Evolutionary conservation across 2,329 filamentous ascomycete genomes (phyloP).

Genomic region (Fusarium setosum): DNA sequence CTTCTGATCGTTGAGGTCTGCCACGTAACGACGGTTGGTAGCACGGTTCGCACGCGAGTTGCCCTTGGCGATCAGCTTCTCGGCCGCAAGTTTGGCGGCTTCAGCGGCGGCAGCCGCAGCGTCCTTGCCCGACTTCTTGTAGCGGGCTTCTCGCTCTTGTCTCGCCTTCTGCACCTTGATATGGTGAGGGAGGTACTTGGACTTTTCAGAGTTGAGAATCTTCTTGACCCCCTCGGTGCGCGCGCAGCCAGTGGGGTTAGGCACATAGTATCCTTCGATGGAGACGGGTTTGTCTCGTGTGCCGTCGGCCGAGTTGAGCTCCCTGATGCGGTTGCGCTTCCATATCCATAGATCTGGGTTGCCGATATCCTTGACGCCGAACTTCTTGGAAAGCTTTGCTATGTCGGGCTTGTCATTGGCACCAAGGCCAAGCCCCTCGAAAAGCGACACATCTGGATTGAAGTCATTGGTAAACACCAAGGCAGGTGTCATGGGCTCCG

Average conservation of each 20-base stretch:
- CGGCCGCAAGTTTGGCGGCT: slow-evolving; percentile 77
- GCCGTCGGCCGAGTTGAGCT: slow-evolving; percentile 59
- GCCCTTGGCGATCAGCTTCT: slow-evolving; percentile 86
- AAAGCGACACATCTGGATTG: slow-evolving; percentile 57
- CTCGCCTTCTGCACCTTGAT: slow-evolving; percentile 94
- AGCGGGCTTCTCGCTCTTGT: slow-evolving; percentile 87
- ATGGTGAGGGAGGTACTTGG: slow-evolving; percentile 96
- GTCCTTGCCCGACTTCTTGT: slow-evolving; percentile 75
- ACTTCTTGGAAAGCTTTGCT: slow-evolving; percentile 61
- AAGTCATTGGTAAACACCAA: slow-evolving; percentile 58
- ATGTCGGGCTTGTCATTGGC: slow-evolving; percentile 61
- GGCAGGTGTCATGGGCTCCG: slow-evolving; percentile 57
- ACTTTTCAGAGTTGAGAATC: slow-evolving; percentile 97
- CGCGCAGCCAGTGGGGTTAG: slow-evolving; percentile 86
- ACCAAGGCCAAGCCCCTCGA: slow-evolving; percentile 58
- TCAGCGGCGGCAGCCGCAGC: slow-evolving; percentile 74
- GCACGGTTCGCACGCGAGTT: slow-evolving; percentile 94
- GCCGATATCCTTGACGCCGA: slow-evolving; percentile 56
- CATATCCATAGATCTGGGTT: slow-evolving; percentile 68
- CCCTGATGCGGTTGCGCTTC: slow-evolving; percentile 65
- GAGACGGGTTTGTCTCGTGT: slow-evolving; percentile 48
- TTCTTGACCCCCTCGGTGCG: slow-evolving; percentile 94
- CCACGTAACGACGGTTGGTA: slow-evolving; percentile 93
- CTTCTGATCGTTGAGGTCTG: slow-evolving; percentile 95
- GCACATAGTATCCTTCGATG: slow-evolving; percentile 80